Evolutionary conservation across 1,284 basidiomycete genomes (phyloP), one percentile per base, ranked within the genome.

Genomic region (Ustilago loliicola): DNA sequence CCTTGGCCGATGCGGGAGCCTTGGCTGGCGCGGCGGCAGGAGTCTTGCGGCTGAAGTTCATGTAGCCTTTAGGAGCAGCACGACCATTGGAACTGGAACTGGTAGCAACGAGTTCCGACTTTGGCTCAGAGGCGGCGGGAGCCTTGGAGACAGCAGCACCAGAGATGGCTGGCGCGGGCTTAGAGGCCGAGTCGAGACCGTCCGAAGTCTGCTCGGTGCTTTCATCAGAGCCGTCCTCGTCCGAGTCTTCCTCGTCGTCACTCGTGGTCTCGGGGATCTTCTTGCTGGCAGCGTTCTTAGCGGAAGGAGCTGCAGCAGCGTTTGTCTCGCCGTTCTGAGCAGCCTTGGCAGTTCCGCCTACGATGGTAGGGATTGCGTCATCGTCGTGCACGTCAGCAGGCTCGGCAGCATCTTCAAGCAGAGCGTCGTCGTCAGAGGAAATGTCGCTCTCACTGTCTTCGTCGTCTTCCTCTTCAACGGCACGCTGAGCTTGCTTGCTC

Each of bases 131-230:
- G 13, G 34, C 53, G 21, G 50, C 23, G 3, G 67, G 51, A n/a
- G 29, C 54, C 19, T 48, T 52, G 32, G 42, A 45, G 19, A 45
- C 7, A 9, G 42, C 42, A 45, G 42, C 42, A 45, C 42, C 42
- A 45, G 42, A 45, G n/a, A 45, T 45, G 19, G 42, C 42, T 45
- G 42, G 42, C 6, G 50, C 23, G 2, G 67, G 51, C 15, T 48
- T 52, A 34, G 59, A 47, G 47, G 57, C 53, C 11, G 55, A 54
- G 52, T 47, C n/a, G 69, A 64, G 45, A 19, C 55, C 67, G 13
- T 78, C 76, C 19, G 75, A 77, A 27, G 70, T 73, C 50, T 73
- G 66, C 34, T 77, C 75, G 40, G 68, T 70, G 61, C 72, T 72
- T 25, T 75, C 64, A n/a, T 73, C 67, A 3, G 60, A 63, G 10